Evolutionary conservation across 75 land plant genomes (phyloP).

Genomic region (Sequoia sempervirens): DNA sequence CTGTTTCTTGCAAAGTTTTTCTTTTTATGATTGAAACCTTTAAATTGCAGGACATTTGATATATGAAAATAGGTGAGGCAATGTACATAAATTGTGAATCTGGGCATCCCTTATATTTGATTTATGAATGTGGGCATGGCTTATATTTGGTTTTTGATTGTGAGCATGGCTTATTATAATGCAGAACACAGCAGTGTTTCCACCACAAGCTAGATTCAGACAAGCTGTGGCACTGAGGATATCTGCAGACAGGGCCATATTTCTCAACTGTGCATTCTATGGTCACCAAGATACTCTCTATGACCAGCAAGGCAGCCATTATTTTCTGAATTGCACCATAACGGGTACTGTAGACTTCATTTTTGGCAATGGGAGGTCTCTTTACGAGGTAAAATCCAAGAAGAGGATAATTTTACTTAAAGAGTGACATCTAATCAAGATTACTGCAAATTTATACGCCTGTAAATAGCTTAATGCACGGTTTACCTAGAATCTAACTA

Average conservation of each 20-base stretch:
- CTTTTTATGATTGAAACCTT: not conserved
- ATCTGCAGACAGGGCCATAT: conserved; percentile 28
- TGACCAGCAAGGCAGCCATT: conserved; percentile 28
- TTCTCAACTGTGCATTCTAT: conserved; percentile 21
- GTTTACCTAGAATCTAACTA: too few species aligned
- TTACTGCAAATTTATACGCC: not conserved
- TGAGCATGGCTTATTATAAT: not conserved
- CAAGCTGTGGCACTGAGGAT: conserved; percentile 30
- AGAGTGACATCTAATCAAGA: not conserved
- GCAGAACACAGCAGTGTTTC: not conserved
- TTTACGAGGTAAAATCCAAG: conserved; percentile 14
- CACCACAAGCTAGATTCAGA: conserved; percentile 7
- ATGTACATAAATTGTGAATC: too few species aligned
- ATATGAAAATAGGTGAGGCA: not conserved
- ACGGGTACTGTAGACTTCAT: conserved; percentile 25
- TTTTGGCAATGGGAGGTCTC: conserved; percentile 33
- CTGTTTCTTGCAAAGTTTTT: not conserved
- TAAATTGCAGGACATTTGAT: not conserved
- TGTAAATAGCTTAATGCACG: not conserved
- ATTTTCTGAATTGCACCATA: conserved; percentile 29
- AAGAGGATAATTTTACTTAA: not conserved
- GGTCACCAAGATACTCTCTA: conserved; percentile 34
- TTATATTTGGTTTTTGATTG: not conserved
- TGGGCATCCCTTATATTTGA: not conserved
- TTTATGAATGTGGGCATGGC: not conserved